Percentiles rank a stretch among this genome's conserved stretches.
These are phyloP conservation scores for Cucurbita ficifolia DNA, from an alignment of 306 rosid genomes.

Conservation along the genomic window DNA sequence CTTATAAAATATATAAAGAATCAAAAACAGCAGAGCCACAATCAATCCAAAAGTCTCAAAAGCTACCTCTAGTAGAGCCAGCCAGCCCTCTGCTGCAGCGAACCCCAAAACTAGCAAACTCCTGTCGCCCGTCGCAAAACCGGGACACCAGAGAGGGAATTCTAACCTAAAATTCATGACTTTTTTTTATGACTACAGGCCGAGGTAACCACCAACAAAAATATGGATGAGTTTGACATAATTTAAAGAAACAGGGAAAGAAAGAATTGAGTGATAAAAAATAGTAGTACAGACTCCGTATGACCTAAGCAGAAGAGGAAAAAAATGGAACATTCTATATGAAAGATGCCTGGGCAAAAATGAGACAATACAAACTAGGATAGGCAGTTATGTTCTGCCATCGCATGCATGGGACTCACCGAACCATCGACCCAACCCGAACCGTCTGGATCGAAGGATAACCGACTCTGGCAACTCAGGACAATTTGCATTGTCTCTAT, in stretches of 20 bases:
- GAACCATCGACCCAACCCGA: neutral
- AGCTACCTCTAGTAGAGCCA: neutral
- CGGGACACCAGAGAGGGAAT: neutral
- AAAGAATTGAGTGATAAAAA: neutral
- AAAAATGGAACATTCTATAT: neutral
- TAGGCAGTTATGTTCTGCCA: constrained; percentile 8
- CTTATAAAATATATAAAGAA: neutral
- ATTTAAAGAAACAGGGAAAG: neutral
- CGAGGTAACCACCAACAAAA: neutral
- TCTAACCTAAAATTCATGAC: constrained; percentile 2
- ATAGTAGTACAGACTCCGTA: constrained; percentile 5
- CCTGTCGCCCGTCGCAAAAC: neutral
- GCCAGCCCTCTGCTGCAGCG: constrained; percentile 1
- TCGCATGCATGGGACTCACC: constrained; percentile 1
- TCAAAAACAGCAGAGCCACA: constrained; percentile 10
- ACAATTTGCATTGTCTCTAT: constrained; percentile 5
- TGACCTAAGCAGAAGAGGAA: neutral
- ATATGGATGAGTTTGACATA: neutral
- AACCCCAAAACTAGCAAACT: neutral
- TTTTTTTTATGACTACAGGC: constrained; percentile 1
- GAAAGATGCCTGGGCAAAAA: constrained; percentile 2
- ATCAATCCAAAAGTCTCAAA: neutral
- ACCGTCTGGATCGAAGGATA: constrained; percentile 7
- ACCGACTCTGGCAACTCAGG: constrained; percentile 20
- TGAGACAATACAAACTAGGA: neutral